phyloP scores from a whole-genome alignment of 2,329 filamentous ascomycete genomes.

The Ophiostoma sp. region DNA sequence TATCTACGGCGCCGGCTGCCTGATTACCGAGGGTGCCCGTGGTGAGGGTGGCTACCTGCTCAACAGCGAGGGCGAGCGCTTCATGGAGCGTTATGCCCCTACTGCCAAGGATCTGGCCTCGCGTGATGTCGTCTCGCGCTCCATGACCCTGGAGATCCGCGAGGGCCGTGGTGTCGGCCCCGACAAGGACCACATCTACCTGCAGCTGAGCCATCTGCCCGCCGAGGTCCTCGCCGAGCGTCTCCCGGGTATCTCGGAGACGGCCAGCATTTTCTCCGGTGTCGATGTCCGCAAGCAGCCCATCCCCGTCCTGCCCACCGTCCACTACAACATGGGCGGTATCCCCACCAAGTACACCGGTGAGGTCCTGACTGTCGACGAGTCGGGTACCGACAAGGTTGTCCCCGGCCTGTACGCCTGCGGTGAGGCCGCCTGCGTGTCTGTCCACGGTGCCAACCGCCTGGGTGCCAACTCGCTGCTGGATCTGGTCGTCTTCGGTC shows the following conservation, averaged over 20 bases:
- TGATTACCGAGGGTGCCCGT: constrained; percentile 97
- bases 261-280: constrained; percentile 92
- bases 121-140: constrained; percentile 92
- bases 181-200: constrained; percentile 97
- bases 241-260: constrained; percentile 97
- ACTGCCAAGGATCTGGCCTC: constrained; percentile 96
- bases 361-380: constrained; percentile 86
- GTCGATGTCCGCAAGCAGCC: constrained; percentile 97
- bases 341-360: constrained; percentile 97
- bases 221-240: constrained; percentile 89
- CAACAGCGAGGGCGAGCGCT: constrained; percentile 96
- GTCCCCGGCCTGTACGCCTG: constrained; percentile 94
- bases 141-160: constrained; percentile 97
- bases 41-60: constrained; percentile 97
- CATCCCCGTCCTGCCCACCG: constrained; percentile 91
- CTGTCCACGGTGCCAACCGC: constrained; percentile 96
- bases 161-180: constrained; percentile 94
- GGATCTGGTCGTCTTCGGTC: constrained; percentile 94
- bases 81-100: constrained; percentile 98
- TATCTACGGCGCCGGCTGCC: constrained; percentile 95
- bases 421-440: constrained; percentile 95
- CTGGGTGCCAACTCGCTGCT: constrained; percentile 97
- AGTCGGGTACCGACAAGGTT: constrained; percentile 80
- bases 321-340: constrained; percentile 99
- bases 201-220: constrained; percentile 93